Conservation (phyloP, 2,329 filamentous ascomycete species). For the Lachnellula cervina region DNA sequence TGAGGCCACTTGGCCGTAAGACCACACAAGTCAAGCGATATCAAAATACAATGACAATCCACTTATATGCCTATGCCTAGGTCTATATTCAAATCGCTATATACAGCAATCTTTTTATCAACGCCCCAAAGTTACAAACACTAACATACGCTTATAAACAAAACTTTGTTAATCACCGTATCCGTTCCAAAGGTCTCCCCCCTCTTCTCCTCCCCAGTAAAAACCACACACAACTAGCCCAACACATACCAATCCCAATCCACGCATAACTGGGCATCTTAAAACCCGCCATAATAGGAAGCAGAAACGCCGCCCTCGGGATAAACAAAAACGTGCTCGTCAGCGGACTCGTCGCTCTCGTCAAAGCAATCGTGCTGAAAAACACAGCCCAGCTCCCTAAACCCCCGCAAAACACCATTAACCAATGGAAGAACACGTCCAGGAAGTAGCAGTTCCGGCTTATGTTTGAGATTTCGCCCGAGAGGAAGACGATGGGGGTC, state of each 20-base stretch:
- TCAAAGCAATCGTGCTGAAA: constrained; percentile 41
- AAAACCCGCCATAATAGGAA: constrained; percentile 42
- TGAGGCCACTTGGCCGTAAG: too few species aligned
- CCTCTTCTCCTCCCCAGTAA: constrained; percentile 39
- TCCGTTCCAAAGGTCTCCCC: constrained; percentile 23
- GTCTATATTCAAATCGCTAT: too few species aligned
- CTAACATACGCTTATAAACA: too few species aligned
- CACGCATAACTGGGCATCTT: constrained; percentile 46
- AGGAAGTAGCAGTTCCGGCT: constrained; percentile 49
- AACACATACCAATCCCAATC: constrained; percentile 47
- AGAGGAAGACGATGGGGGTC: constrained; percentile 44
- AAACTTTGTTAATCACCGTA: constrained; percentile 13
- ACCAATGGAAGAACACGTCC: constrained; percentile 51
- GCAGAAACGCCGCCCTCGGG: constrained; percentile 43
- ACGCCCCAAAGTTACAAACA: too few species aligned
- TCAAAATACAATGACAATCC: too few species aligned
- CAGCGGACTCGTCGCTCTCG: constrained; percentile 46
- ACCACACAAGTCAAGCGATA: too few species aligned
- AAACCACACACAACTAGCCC: constrained; percentile 47
- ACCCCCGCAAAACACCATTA: constrained; percentile 45
- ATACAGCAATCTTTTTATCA: too few species aligned
- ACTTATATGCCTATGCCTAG: too few species aligned
- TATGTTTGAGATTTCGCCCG: constrained; percentile 45
- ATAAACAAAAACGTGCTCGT: constrained; percentile 46
- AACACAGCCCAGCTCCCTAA: constrained; percentile 45